phyloP scores from a whole-genome alignment of 2,329 filamentous ascomycete genomes.

The Chlorencoelia australis region DNA sequence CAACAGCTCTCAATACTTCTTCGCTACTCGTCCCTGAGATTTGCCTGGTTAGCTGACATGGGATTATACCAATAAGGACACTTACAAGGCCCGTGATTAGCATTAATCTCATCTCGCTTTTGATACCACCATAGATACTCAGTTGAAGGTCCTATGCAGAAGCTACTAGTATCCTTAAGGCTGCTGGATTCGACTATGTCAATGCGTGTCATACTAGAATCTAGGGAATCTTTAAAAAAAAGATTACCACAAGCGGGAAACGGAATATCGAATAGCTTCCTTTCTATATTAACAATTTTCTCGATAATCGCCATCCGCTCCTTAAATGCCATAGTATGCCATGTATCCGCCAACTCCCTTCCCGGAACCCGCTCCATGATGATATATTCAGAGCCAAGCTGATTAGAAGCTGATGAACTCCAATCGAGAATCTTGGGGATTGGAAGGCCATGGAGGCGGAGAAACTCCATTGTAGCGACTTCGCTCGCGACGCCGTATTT shows the following conservation, averaged over 20 bases:
- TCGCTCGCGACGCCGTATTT: constrained; percentile 13
- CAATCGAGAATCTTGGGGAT: constrained; percentile 23
- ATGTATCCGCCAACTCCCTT: constrained; percentile 22
- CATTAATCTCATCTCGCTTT: constrained; percentile 10
- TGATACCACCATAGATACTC: constrained; percentile 17
- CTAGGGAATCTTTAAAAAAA: constrained; percentile 15
- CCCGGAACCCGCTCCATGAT: constrained; percentile 31
- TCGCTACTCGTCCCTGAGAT: constrained; percentile 10
- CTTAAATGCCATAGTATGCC: constrained; percentile 15
- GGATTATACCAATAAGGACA: constrained; percentile 2
- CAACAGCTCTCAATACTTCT: constrained; percentile 14
- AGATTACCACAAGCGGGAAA: constrained; percentile 15
- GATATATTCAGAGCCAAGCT: constrained; percentile 30
- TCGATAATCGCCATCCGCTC: constrained; percentile 14
- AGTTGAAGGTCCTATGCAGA: constrained; percentile 16
- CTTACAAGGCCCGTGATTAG: constrained; percentile 15
- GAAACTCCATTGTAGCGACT: constrained; percentile 19
- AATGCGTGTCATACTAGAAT: constrained; percentile 10
- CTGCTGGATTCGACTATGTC: constrained; percentile 9
- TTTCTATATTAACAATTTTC: constrained; percentile 14
- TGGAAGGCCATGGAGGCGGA: constrained; percentile 17
- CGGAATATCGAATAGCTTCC: constrained; percentile 10
- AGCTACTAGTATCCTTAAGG: constrained; percentile 6
- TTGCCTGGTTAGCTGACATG: constrained; percentile 2
- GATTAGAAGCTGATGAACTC: constrained; percentile 26